Base-by-base conservation (phyloP, 441 rosid genomes). In the Corymbia calophylla region DNA sequence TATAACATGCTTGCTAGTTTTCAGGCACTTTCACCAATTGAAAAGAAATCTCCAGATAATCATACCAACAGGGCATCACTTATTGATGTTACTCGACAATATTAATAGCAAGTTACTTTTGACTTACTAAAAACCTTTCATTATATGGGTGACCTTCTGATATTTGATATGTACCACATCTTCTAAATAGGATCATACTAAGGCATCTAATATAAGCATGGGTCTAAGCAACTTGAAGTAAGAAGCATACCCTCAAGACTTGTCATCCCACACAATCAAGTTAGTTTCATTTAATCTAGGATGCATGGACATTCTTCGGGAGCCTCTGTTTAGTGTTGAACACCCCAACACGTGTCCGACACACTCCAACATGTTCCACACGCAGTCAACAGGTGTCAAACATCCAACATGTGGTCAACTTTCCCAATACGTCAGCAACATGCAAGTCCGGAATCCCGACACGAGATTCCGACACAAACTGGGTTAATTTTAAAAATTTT, bases 131-230 rank as follows among this genome's bases (percentile, higher is more conserved):
- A 68, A 68, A 5, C 47, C 12, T 68, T 68, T 18, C 23, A 32
- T 68, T 68, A 32, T 32, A 9, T 19, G 7, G 25, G 47, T 19
- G 27, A 12, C 81, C 47, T 70, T 35, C 35, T 18, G 48, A 39
- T 70, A 62, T 62, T 62, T 29, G 31, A 62, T 62, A 62, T 13
- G 9, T 13, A 31, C 48, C 48, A 5, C 81, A 70, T 32, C 47
- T 70, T 70, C 81, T 35, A 70, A n/a, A 64, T 39, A 70, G 51
- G 17, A 77, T 44, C 84, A 77, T 0, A 77, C n/a, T 13, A 64
- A 64, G 18, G 73, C 39, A 1, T 64, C 2, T 0, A 9, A 0
- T 10, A 0, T 23, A 56, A 56, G 60, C 18, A 31, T 31, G 73
- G 73, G 35, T 31, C 39, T 1, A 77, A 77, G 81, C 51, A 77